Evolutionary conservation across 148 eudicot genomes (phyloP), one percentile per base, ranked within the genome.

Genomic region (Chenopodium berlandieri): DNA sequence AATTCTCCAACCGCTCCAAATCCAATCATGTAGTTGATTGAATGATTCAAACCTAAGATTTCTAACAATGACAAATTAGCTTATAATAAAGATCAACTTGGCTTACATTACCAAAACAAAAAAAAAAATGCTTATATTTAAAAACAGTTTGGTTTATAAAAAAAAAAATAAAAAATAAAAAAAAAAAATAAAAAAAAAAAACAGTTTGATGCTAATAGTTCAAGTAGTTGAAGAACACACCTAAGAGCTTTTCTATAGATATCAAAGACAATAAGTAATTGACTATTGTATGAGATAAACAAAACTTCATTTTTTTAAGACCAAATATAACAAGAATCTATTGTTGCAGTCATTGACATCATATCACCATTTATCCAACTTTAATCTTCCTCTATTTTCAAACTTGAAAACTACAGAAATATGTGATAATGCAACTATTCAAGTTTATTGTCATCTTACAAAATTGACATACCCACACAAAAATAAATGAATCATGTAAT

Each of bases 1-100:
- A 84, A 48, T 52, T 50, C 58, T 73, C 75, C 67, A 71, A 80
- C 83, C 64, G 76, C 77, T 72, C 12, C 73, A 75, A 76, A 66
- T 77, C 20, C 77, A 80, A 75, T 83, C 80, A 82, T 75, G 77
- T 76, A 60, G 79, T 30, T 11, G 30, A 79, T 40, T 17, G 52
- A 73, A 78, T 13, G 19, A 27, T 63, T 78, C 58, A 75, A 80
- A 80, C 58, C 37, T 47, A 47, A 47, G 67, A 48, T 80, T 78
- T 20, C 52, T 30, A 63, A 31, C 63, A 30, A 22, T 19, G 23
- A 78, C 62, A 60, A 27, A 34, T 56, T 4, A 7, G 64, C 32
- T 30, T 56, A 30, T 30, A 48, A 9, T 64, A n/a, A n/a, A 25
- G 77, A 52, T 58, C 77, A 75, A 9, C 65, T 10, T 76, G 78